Base-by-base conservation (phyloP, 345 rosid genomes). In the Aegle marmelos region DNA sequence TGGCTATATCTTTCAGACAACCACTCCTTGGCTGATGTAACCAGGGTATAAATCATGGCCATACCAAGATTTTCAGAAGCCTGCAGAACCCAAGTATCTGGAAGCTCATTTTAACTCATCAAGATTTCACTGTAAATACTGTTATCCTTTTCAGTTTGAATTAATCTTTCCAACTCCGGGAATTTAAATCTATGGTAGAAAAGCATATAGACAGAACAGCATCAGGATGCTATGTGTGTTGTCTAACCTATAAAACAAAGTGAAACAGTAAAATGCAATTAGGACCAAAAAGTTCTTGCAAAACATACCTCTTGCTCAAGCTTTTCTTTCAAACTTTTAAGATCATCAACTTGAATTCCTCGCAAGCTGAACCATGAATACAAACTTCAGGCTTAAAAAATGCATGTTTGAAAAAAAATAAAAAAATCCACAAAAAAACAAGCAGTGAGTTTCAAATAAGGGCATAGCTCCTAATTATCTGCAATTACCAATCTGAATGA, bases 21-120 rank as follows among this genome's bases (percentile, higher is more conserved):
- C 98, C 99, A 96, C 69, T 94, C 99, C 82, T 94, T 88, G 76
- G 98, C 97, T 74, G 95, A 94, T 78, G 94, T 76, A 72, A 93
- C 91, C 81, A 94, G 81, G 64, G 99, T 92, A 88, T 96, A 96
- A 54, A 94, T 76, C 98, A 97, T 96, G 48, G 98, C 93, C 99
- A 94, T 96, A 68, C 99, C 98, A 80, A 96, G 97, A 79, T 92
- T 96, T 84, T 96, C 98, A 70, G 89, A 79, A 67, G 97, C 98
- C 98, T 96, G 88, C 28, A 56, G 57, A 79, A 79, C 64, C 72
- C 72, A 73, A 73, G 22, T 50, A 66, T 62, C 63, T 28, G 54
- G 76, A 45, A 45, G 17, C 1, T 45, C 50, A 45, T 45, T 45
- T 45, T 45, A 45, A 45, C 50, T 45, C 50, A 10, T 45, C 50